Percentiles rank a stretch among this genome's conserved stretches.
phyloP scores from a whole-genome alignment of 148 eudicot genomes.

The Spergularia bocconei region DNA sequence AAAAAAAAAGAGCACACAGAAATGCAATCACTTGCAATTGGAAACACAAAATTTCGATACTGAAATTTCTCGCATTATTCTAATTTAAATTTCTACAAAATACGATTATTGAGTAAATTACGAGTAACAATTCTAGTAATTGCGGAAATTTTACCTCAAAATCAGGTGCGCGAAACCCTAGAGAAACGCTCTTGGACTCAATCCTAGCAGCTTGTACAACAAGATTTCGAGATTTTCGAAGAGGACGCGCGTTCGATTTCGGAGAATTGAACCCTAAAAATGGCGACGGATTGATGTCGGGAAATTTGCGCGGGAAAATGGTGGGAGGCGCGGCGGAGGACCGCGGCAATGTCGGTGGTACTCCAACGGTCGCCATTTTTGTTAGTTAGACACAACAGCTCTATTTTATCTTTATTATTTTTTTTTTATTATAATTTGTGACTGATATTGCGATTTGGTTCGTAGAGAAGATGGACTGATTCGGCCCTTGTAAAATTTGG shows the following conservation, averaged over 20 bases:
- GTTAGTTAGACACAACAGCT: not conserved
- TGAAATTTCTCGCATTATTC: not conserved
- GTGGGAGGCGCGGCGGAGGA: constrained; percentile 2
- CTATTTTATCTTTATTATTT: too few relatives aligned
- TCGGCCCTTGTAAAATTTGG: too few relatives aligned
- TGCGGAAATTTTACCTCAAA: constrained; percentile 39
- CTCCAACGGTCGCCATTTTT: constrained; percentile 16
- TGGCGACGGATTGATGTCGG: constrained; percentile 23
- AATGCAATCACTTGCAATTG: too few relatives aligned
- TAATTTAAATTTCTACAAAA: not conserved
- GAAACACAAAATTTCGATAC: not conserved
- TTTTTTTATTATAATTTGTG: too few relatives aligned
- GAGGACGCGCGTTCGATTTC: constrained; percentile 2
- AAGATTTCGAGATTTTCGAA: constrained; percentile 25
- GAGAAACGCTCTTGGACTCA: constrained; percentile 59
- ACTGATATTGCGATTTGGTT: too few relatives aligned
- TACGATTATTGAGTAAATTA: not conserved
- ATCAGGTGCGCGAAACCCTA: constrained; percentile 66
- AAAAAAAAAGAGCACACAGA: not conserved
- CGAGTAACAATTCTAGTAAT: not conserved
- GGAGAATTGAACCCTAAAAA: constrained; percentile 14
- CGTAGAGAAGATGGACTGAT: too few relatives aligned
- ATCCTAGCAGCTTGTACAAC: constrained; percentile 60
- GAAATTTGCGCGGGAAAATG: constrained; percentile 12
- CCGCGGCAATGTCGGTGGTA: constrained; percentile 6